These are phyloP conservation scores for Boletellus deceptivus DNA, from an alignment of 1,284 basidiomycete genomes.

Conservation along the genomic window DNA sequence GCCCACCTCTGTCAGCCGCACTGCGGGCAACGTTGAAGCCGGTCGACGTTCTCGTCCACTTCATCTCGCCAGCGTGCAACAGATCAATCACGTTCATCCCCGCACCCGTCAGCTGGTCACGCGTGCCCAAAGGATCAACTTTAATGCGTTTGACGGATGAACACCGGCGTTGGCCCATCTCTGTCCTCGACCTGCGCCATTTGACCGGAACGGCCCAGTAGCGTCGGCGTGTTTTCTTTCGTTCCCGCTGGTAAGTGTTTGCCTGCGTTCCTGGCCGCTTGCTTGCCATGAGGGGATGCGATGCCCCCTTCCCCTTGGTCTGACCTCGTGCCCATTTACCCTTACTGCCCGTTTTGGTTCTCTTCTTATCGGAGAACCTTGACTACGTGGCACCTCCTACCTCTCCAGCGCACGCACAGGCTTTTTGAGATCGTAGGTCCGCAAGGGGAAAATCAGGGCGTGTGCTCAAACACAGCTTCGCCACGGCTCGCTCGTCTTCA, in stretches of 20 bases:
- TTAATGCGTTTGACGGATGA: constrained; percentile 5
- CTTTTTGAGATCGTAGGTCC: constrained; percentile 19
- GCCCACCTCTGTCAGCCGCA: constrained; percentile 12
- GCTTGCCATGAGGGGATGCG: constrained; percentile 28
- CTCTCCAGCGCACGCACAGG: constrained; percentile 16
- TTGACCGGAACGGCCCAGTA: constrained; percentile 14
- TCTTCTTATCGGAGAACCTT: constrained; percentile 25
- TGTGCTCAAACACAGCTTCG: constrained; percentile 23
- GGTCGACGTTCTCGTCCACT: not conserved
- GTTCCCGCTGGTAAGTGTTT: constrained; percentile 12
- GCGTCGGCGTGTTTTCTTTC: constrained; percentile 7
- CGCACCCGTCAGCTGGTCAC: not conserved
- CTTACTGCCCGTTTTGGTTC: constrained; percentile 25
- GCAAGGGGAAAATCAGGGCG: constrained; percentile 33
- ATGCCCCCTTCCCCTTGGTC: constrained; percentile 11
- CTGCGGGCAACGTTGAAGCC: constrained; percentile 13
- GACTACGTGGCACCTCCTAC: constrained; percentile 28
- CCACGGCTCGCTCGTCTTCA: constrained; percentile 11
- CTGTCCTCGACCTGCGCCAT: constrained; percentile 15
- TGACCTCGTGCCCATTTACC: constrained; percentile 32
- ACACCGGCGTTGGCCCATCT: constrained; percentile 2
- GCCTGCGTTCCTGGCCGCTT: constrained; percentile 20
- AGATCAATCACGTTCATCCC: constrained; percentile 9
- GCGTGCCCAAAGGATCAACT: constrained; percentile 2
- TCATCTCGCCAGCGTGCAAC: constrained; percentile 1